phyloP scores from a whole-genome alignment of 345 rosid species.

The Fremontodendron californicum region DNA sequence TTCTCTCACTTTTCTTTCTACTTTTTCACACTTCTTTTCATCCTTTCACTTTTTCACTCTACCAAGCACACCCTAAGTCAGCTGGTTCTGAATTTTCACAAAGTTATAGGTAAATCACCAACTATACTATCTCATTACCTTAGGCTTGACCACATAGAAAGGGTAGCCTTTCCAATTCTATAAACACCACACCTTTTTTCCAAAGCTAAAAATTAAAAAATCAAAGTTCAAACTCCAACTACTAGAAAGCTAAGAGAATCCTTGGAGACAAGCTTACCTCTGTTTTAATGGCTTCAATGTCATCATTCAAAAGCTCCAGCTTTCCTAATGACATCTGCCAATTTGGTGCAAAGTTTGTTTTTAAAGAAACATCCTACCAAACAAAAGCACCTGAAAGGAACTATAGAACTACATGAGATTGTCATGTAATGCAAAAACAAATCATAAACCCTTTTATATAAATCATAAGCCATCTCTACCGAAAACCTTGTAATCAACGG shows the following conservation, averaged over 20 bases:
- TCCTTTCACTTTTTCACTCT: too few relatives aligned
- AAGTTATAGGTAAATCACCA: not conserved
- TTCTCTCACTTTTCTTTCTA: too few relatives aligned
- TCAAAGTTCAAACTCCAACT: not conserved
- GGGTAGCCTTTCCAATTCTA: not conserved
- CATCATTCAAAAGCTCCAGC: not conserved
- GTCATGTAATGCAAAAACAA: not conserved
- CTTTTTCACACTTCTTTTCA: too few relatives aligned
- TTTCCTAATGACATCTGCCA: not conserved
- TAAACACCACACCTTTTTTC: not conserved
- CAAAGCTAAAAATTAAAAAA: not conserved
- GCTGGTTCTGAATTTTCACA: not conserved
- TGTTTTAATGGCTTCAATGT: not conserved
- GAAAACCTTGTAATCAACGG: not conserved
- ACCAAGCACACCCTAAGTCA: too few relatives aligned
- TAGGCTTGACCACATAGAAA: not conserved
- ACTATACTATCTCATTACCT: not conserved
- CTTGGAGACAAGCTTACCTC: not conserved
- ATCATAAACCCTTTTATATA: not conserved
- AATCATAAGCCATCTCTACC: not conserved
- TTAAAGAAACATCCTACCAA: constrained; percentile 5
- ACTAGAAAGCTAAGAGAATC: not conserved
- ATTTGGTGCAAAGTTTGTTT: not conserved
- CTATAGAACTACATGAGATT: not conserved
- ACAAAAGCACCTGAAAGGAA: constrained; percentile 9